Evolutionary conservation across 164 flowering plant genomes (phyloP), one percentile per base, ranked within the genome.

Genomic region (Chloranthus sessilifolius): DNA sequence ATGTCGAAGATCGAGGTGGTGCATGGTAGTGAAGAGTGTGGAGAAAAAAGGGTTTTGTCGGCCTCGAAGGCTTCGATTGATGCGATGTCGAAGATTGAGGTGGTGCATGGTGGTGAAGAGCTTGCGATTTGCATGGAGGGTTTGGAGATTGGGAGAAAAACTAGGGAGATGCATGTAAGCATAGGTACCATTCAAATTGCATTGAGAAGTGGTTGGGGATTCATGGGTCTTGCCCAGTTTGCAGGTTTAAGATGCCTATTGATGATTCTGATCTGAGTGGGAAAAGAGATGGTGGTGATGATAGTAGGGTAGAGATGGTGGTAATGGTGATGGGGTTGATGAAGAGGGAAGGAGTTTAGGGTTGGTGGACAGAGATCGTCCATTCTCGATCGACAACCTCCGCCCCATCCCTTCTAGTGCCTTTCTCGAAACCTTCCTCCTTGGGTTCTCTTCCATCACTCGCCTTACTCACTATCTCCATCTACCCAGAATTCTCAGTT

Each of bases 161-260:
- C 58, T 3, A 85, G 68, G 41, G 80, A 74, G 66, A 82, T 85
- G 88, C 86, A 1, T 85, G 96, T 47, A 73, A 71, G 68, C 96
- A 85, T 38, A 70, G 53, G 52, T 88, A 79, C 54, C 94, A 82
- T 35, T 68, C 61, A 1, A 52, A 41, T 9, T 85, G 94, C 55
- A 68, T 88, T 11, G 85, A 73, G 62, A 80, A 71, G 71, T 88
- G 96, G 96, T 43, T 85, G 38, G 67, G 66, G 58, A 63, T 85
- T 35, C 86, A 79, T 65, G 94, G 96, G 56, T 68, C 81, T 28
- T 88, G 96, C 53, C 96, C 96, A 16, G 70, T 85, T 67, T 88
- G 96, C 56, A 62, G 96, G 63, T 73, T 55, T 39, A 53, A 63
- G 63, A 75, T 88, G 85, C 92, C 96, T 23, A 64, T 69, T 30